Conservation (phyloP, 164 flowering plant genomes). For the Vitis cinerea region DNA sequence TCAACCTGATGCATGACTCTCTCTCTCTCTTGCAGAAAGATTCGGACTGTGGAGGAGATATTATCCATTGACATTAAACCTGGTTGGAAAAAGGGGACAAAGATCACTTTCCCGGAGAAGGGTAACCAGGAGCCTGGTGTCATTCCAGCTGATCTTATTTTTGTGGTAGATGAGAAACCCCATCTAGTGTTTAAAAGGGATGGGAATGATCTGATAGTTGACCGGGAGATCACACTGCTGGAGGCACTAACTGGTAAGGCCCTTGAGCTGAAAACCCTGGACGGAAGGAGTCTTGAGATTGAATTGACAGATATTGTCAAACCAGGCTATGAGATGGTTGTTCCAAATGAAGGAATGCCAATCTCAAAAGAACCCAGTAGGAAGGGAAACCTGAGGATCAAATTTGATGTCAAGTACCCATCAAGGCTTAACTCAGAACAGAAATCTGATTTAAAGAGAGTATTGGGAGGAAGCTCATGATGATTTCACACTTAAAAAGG, state of each 20-base stretch:
- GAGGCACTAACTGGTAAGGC: conserved; percentile 90
- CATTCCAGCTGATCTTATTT: conserved; percentile 75
- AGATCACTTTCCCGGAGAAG: conserved; percentile 89
- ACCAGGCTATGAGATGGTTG: conserved; percentile 69
- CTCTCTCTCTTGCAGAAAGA: conserved; percentile 45
- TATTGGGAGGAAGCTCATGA: conserved; percentile 53
- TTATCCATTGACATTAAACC: conserved; percentile 85
- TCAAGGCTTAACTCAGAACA: conserved; percentile 73
- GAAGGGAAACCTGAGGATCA: conserved; percentile 76
- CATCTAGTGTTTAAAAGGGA: conserved; percentile 76
- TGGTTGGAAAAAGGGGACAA: conserved; percentile 98
- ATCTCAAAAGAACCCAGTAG: conserved; percentile 75
- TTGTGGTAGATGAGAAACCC: conserved; percentile 86
- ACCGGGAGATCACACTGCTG: conserved; percentile 63
- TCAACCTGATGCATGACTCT: background rate
- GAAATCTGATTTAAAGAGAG: conserved; percentile 63
- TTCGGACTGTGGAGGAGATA: conserved; percentile 64
- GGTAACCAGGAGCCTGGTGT: conserved; percentile 72
- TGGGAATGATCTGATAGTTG: conserved; percentile 73
- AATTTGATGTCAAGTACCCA: conserved; percentile 78
- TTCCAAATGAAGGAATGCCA: conserved; percentile 94
- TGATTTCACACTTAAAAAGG: background rate
- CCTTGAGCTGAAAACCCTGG: conserved; percentile 61
- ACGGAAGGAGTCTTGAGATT: conserved; percentile 62
- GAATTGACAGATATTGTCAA: conserved; percentile 61